phyloP scores from a whole-genome alignment of 495 filamentous ascomycete genomes.

The Hypoxylon intermedium region DNA sequence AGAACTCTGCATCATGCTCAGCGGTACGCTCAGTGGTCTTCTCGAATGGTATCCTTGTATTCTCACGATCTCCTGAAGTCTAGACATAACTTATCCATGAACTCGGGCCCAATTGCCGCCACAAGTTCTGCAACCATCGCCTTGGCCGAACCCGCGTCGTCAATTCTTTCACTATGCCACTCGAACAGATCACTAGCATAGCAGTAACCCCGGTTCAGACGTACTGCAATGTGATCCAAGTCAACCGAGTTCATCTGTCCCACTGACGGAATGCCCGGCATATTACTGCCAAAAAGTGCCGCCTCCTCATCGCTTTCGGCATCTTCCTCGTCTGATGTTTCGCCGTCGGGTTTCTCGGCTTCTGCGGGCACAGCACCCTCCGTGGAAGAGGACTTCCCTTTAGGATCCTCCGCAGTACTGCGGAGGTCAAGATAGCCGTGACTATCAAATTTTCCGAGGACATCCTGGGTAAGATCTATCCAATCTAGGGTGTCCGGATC shows the following conservation, averaged over 20 bases:
- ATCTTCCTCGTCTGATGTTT: slow-evolving; percentile 20
- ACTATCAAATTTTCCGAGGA: slow-evolving; percentile 67
- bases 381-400: slow-evolving; percentile 12
- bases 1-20: too few relatives aligned
- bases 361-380: slow-evolving; percentile 41
- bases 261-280: slow-evolving; percentile 78
- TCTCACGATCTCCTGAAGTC: slow-evolving; percentile 40
- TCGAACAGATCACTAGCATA: slow-evolving; percentile 63
- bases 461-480: slow-evolving; percentile 73
- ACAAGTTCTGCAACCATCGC: slow-evolving; percentile 77
- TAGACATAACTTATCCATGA: slow-evolving; percentile 63
- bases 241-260: slow-evolving; percentile 67
- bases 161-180: slow-evolving; percentile 65
- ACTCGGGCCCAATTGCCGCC: slow-evolving; percentile 73
- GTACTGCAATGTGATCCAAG: slow-evolving; percentile 62
- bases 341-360: slow-evolving; percentile 39
- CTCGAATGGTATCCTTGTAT: not conserved
- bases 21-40: too few relatives aligned
- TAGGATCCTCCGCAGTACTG: slow-evolving; percentile 46
- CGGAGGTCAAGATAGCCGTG: slow-evolving; percentile 74
- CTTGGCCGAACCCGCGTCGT: slow-evolving; percentile 50
- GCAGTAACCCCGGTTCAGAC: slow-evolving; percentile 38
- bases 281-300: slow-evolving; percentile 71
- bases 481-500: slow-evolving; percentile 79
- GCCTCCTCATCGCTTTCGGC: slow-evolving; percentile 44